Conservation (phyloP, 257 asterid genomes). For the Linderniella brevidens region DNA sequence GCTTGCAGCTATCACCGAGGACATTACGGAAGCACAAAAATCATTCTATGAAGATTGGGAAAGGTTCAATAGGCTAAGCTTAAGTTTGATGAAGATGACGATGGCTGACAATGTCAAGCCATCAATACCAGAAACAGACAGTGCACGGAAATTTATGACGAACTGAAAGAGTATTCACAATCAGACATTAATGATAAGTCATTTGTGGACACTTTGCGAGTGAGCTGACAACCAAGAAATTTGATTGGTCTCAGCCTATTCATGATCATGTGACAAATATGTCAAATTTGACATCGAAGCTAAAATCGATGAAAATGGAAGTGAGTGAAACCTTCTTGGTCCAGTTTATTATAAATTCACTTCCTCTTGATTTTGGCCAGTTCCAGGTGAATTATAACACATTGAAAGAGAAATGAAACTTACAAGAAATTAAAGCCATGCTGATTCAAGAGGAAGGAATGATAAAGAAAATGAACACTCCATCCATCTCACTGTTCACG, state of each 20-base stretch:
- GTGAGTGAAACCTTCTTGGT: not conserved
- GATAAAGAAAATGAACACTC: not conserved
- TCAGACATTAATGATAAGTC: not conserved
- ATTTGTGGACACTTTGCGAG: too few species aligned
- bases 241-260: not conserved
- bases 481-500: not conserved
- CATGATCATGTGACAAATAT: not conserved
- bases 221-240: constrained; percentile 2
- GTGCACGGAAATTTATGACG: not conserved
- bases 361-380: constrained; percentile 1
- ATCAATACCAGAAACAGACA: not conserved
- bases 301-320: not conserved
- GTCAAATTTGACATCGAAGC: not conserved
- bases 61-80: not conserved
- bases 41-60: not conserved
- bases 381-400: constrained; percentile 4
- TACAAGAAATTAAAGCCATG: not conserved
- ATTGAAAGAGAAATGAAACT: not conserved
- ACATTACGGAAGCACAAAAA: not conserved
- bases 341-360: not conserved
- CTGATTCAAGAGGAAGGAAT: not conserved
- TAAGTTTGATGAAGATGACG: not conserved
- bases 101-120: not conserved
- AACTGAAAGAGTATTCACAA: not conserved
- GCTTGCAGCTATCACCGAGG: not conserved